Percentiles rank a stretch among this genome's conserved stretches.
Evolutionary conservation across 176 grass and related monocot species (phyloP).

Genomic region (Poa pratensis): DNA sequence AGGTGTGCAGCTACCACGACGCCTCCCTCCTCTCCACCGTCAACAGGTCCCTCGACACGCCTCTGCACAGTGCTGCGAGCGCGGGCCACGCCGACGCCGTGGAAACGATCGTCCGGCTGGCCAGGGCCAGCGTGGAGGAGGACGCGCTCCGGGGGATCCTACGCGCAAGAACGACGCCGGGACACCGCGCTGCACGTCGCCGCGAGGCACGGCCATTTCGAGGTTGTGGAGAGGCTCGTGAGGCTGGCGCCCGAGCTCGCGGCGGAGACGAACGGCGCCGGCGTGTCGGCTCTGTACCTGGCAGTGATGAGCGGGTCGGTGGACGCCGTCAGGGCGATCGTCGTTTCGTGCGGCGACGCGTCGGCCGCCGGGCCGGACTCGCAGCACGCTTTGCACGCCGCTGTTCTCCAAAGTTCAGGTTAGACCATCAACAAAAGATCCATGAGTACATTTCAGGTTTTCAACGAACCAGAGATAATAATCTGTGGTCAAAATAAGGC

Average conservation of each 20-base stretch:
- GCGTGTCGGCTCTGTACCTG: slow-evolving; percentile 50
- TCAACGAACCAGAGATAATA: neutral
- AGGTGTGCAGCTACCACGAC: too few relatives aligned
- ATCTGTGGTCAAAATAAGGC: neutral
- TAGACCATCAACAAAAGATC: neutral
- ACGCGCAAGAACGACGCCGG: neutral
- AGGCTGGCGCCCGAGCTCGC: slow-evolving; percentile 9
- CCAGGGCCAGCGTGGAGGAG: neutral
- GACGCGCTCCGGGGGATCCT: neutral
- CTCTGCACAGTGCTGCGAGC: slow-evolving; percentile 44
- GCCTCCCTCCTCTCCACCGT: too few relatives aligned
- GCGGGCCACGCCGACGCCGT: neutral
- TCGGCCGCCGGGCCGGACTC: slow-evolving; percentile 1
- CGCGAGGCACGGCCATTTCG: slow-evolving; percentile 18
- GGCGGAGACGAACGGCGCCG: neutral
- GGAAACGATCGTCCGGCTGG: neutral
- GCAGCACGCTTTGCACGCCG: slow-evolving; percentile 55
- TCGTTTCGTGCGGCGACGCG: neutral
- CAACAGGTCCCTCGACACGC: too few relatives aligned
- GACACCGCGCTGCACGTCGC: slow-evolving; percentile 57
- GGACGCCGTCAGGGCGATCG: neutral
- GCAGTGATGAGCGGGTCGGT: slow-evolving; percentile 42
- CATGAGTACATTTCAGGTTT: neutral
- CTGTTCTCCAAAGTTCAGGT: slow-evolving; percentile 40
- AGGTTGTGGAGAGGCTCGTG: slow-evolving; percentile 32